Evolutionary conservation across 768 basidiomycete genomes (phyloP), one percentile per base, ranked within the genome.

Genomic region (Boletus rubroflammeus): DNA sequence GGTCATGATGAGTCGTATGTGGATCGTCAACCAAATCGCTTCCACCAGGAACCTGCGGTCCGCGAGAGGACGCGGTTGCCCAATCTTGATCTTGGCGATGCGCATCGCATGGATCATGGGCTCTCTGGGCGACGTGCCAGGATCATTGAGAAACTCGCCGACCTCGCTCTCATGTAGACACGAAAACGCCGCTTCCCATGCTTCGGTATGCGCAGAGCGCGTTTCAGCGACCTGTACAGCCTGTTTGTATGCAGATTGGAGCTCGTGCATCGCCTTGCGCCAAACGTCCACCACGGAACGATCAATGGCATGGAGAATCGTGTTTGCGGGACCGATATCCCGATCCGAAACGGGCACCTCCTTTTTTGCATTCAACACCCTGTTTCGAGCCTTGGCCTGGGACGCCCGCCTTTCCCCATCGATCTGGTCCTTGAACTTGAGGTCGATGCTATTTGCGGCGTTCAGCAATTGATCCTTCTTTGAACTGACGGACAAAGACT

Each of bases 41-140:
- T 87, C 85, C 8, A 86, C 80, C 13, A 77, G 58, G 68, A 82
- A 84, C 35, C 83, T 75, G 40, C 74, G 74, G 65, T 86, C 84
- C 0, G 82, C 83, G 7, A 75, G 76, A 7, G 83, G 86, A 41
- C 75, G 77, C 0, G 79, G 75, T 59, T 81, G 80, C 0, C 85
- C 86, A 19, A 87, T 75, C 44, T 78, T 70, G 41, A 75, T 66
- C 56, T 67, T 76, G 0, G 84, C 81, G 39, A 77, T 66, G 21
- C 75, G 73, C 74, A 85, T 75, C 2, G 83, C 82, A 53, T 77
- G 62, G 48, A 77, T 73, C 54, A 76, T 61, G 0, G 80, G 83
- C 19, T 71, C 62, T 34, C 73, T 64, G 2, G 80, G 76, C 6
- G 74, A 70, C 14, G 47, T 64, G 0, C 57, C 43, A 2, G 74